Evolutionary conservation across 2,329 filamentous ascomycete genomes (phyloP).

Genomic region (Botrytis squamosa): DNA sequence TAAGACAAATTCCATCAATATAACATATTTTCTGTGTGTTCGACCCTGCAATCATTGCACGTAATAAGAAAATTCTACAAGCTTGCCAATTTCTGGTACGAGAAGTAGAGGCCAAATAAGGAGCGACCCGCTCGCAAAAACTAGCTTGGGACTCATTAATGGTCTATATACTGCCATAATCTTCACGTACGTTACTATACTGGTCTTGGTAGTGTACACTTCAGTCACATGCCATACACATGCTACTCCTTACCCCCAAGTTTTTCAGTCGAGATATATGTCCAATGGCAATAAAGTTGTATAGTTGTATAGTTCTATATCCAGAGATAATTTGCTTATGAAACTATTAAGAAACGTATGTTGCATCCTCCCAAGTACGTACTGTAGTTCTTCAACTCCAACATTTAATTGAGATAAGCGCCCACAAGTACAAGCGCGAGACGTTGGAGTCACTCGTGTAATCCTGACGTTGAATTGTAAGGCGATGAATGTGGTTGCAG

Average conservation of each 20-base stretch:
- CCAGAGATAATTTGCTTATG: neutral
- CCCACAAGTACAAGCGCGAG: neutral
- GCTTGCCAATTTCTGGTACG: neutral
- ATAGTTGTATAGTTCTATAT: neutral
- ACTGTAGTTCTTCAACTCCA: neutral
- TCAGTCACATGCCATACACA: neutral
- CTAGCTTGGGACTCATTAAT: neutral
- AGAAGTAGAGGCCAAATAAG: neutral
- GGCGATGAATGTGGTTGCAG: neutral
- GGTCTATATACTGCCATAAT: neutral
- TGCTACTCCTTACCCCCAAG: neutral
- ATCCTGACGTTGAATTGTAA: neutral
- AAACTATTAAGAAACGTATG: neutral
- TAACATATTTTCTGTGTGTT: neutral
- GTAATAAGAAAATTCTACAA: accelerated
- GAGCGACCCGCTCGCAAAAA: neutral
- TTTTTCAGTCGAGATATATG: neutral
- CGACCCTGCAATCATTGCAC: neutral
- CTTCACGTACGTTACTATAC: neutral
- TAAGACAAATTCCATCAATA: neutral
- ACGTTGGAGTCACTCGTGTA: neutral
- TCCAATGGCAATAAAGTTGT: neutral
- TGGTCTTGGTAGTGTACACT: neutral
- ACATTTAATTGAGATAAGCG: neutral
- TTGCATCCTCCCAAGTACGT: neutral